These are phyloP conservation scores for Raphanus sativus DNA, from an alignment of 345 rosid genomes.

Conservation along the genomic window DNA sequence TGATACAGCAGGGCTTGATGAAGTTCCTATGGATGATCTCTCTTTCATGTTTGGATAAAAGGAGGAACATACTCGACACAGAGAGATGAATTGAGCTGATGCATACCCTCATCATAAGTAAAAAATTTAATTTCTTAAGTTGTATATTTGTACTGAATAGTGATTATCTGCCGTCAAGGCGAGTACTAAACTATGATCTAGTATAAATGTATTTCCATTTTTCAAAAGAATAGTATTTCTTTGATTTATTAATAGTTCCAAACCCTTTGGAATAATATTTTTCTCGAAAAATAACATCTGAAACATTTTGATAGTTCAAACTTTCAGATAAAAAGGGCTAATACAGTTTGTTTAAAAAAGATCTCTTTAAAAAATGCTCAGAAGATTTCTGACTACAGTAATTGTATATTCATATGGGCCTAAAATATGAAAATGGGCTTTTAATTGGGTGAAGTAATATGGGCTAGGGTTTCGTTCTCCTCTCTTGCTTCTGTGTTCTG, in stretches of 20 bases:
- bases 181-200: slow-evolving; percentile 7
- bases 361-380: too few relatives aligned
- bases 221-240: background rate
- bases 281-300: background rate
- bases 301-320: background rate
- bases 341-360: too few relatives aligned
- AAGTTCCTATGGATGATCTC: slow-evolving; percentile 94
- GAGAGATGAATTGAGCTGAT: slow-evolving; percentile 24
- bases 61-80: background rate
- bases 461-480: slow-evolving; percentile 9
- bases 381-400: background rate
- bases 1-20: slow-evolving; percentile 72
- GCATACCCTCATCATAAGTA: background rate
- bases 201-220: background rate
- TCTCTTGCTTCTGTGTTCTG: background rate
- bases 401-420: background rate
- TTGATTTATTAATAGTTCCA: background rate
- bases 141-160: slow-evolving; percentile 28
- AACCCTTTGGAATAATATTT: background rate
- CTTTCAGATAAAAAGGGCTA: background rate
- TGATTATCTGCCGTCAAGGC: slow-evolving; percentile 10
- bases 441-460: background rate
- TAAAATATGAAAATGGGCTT: background rate
- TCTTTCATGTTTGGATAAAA: slow-evolving; percentile 40
- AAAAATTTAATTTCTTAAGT: slow-evolving; percentile 11